Evolutionary conservation across 148 eudicot genomes (phyloP), one percentile per base, ranked within the genome.

Genomic region (Mesembryanthemum crystallinum): DNA sequence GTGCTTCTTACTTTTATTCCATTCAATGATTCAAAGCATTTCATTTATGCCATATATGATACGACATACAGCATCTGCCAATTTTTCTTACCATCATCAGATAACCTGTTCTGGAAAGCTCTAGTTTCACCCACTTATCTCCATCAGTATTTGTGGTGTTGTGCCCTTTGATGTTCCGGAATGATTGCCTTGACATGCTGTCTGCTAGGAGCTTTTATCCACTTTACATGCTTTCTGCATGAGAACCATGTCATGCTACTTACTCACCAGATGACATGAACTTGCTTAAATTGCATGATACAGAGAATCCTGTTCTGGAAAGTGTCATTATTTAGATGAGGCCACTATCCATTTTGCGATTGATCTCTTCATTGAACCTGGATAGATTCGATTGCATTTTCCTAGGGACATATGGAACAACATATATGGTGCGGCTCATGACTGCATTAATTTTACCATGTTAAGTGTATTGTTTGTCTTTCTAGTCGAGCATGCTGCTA

Each of bases 101-200:
- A 29, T 65, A 74, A 57, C 33, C 11, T 42, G 43, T 30, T 72
- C 57, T 23, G 0, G 17, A 18, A 25, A 52, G 0, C n/a, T n/a
- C 39, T 17, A 27, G 35, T 49, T 67, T 61, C 30, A 68, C 74
- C 45, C 43, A 74, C 54, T 27, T 45, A 67, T 25, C n/a, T n/a
- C n/a, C 74, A 74, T 39, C 32, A 62, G 69, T 37, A 69, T 61
- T 69, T 52, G 62, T 75, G 71, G 11, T 64, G 71, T 12, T 64
- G 75, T 51, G 39, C 70, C 71, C 71, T 47, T 45, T 74, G 3
- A 12, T 45, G 58, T 65, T 37, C 60, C 47, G 15, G 27, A 73
- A 78, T 66, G 69, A 79, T 79, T 73, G 61, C 15, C 27, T 67
- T 21, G 67, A 28, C 65, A 79, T 60, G 63, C 32, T 68, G 24